Evolutionary conservation across 345 rosid genomes (phyloP), one percentile per base, ranked within the genome.

Genomic region (Citrus inodora): DNA sequence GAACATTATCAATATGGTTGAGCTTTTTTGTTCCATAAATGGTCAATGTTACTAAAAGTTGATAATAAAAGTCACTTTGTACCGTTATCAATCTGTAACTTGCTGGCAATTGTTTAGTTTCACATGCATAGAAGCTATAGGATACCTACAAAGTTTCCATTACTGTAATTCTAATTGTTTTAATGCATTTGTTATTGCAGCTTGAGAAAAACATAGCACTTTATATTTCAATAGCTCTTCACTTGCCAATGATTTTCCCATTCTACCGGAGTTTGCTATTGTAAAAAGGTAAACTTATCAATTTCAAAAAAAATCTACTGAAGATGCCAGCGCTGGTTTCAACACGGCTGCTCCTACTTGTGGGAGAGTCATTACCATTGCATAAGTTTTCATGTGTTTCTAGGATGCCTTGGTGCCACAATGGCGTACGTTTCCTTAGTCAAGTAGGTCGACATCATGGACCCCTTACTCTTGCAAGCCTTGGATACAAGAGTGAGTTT

Each of bases 401-500:
- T 72, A 82, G 83, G 80, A 77, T 79, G 40, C 51, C 85, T 70
- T 85, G 82, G 80, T 67, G 84, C 73, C 86, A 71, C 32, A 69
- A 80, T 1, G 82, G 85, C 35, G 82, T 82, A 10, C 83, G 90
- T n/a, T 84, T 87, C 40, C 42, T 86, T n/a, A 76, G 87, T 76
- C 90, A 71, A 25, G 85, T 85, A 81, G 83, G 72, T 14, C 71
- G 40, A 77, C 87, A 75, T 68, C 76, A 76, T 48, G 95, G 86
- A 5, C 81, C 94, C 76, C 92, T 94, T 25, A 87, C 87, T 77
- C 90, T 95, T 67, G 86, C 91, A 58, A 92, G 91, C 86, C 85
- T 91, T 75, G 93, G 86, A 27, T 82, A 82, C 67, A 87, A 77
- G 80, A 80, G 71, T 51, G 87, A 81, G 65, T 79, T 80, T 51